Evolutionary conservation across 106 monocot species (phyloP).

Genomic region (Ottelia alismoides): DNA sequence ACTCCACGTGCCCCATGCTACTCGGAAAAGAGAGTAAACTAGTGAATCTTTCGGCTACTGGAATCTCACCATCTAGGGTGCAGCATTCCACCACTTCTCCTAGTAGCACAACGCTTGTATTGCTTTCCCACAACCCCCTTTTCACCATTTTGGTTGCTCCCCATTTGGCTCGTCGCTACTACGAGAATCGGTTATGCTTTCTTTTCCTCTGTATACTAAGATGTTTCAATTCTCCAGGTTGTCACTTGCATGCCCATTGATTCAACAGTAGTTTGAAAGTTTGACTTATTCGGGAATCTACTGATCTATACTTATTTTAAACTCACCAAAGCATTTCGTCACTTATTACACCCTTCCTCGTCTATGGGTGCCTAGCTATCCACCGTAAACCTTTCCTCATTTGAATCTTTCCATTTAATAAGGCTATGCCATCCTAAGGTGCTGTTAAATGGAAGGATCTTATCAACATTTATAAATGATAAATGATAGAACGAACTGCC

Average conservation of each 20-base stretch:
- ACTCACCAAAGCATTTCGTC: slow-evolving; percentile 4
- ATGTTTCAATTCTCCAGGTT: background rate
- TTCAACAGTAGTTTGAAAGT: slow-evolving; percentile 5
- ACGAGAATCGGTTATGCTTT: background rate
- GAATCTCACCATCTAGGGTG: slow-evolving; percentile 2
- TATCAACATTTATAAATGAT: slow-evolving; percentile 2
- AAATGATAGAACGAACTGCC: slow-evolving; percentile 2
- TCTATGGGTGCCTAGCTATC: background rate
- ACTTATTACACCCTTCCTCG: background rate
- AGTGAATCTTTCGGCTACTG: slow-evolving; percentile 1
- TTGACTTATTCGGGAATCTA: slow-evolving; percentile 7
- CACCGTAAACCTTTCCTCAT: background rate
- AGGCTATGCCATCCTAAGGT: slow-evolving; percentile 3
- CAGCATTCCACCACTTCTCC: background rate
- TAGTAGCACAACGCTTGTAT: slow-evolving; percentile 1
- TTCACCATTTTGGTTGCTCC: background rate
- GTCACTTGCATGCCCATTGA: slow-evolving; percentile 9
- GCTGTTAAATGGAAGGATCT: slow-evolving; percentile 6
- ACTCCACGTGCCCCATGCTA: slow-evolving; percentile 2
- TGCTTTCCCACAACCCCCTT: slow-evolving; percentile 5
- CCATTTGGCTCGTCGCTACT: slow-evolving; percentile 3
- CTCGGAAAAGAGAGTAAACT: background rate
- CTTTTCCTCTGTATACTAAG: background rate
- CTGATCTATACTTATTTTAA: slow-evolving; percentile 9
- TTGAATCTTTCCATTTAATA: background rate